A percentile compares a stretch with the other conserved stretches of the same genome.
phyloP scores from a whole-genome alignment of 345 rosid genomes.

The Triadica sebifera region DNA sequence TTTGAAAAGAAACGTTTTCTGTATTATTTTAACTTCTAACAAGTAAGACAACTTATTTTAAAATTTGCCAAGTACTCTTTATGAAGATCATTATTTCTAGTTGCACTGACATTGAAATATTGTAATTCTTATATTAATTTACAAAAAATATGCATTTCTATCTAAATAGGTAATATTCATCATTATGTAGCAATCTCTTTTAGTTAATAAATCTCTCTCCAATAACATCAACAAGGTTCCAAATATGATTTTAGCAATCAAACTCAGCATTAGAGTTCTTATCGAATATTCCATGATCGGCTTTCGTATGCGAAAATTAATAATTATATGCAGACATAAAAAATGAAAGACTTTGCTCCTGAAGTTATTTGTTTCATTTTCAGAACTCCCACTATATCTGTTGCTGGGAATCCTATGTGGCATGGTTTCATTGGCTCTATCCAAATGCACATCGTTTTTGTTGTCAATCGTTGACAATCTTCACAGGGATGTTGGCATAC shows the following conservation, averaged over 20 bases:
- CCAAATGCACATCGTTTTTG: conserved; percentile 77
- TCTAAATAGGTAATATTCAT: no score
- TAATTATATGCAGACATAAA: neutral
- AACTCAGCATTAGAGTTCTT: neutral
- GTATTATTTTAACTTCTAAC: no score
- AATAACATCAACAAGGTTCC: no score
- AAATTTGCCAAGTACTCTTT: no score
- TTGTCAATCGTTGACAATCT: conserved; percentile 47
- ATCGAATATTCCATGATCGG: neutral
- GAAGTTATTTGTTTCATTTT: conserved; percentile 26
- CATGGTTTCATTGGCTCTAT: conserved; percentile 63
- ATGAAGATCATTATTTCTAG: no score
- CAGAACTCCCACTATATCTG: conserved; percentile 91
- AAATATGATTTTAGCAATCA: neutral
- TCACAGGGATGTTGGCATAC: conserved; percentile 60
- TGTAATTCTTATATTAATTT: no score
- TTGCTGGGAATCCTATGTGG: conserved; percentile 80
- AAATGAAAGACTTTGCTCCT: neutral
- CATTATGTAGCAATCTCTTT: no score
- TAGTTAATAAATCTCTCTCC: no score
- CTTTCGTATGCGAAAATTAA: neutral
- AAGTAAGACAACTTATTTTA: no score
- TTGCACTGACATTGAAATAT: no score
- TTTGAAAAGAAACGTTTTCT: no score
- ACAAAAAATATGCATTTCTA: no score